Evolutionary conservation across 2,329 filamentous ascomycete species (phyloP), one percentile per base, ranked within the genome.

Genomic region (Ascochyta clinopodiicola): DNA sequence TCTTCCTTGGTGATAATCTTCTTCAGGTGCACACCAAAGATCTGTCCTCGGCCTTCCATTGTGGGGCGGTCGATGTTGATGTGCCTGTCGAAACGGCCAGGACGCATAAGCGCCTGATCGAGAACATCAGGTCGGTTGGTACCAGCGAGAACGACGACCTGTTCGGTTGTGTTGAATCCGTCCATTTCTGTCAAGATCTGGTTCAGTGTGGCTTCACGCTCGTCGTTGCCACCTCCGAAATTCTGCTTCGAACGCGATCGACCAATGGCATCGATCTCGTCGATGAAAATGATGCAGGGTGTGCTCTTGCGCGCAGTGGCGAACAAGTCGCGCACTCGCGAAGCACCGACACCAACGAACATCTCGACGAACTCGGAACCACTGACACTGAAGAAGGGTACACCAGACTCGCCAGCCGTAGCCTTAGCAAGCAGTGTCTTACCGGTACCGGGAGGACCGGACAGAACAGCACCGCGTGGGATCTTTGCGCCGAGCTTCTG

Each of bases 121-220:
- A 99, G 85, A 43, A 98, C 87, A 75, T 99, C 95, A 10, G 92
- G 90, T 78, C 95, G 86, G 80, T 99, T 99, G 51, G 95, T 99
- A 80, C 95, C 95, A 44, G 95, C 95, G 59, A 99, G 84, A 29
- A 99, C 95, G 48, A 99, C 94, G 37, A 99, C 91, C 79, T 98
- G 94, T 71, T 98, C 94, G 2, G 89, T 86, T 7, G 94, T 98
- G 78, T 97, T 97, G 86, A 98, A 98, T 55, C 94, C 95, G 74
- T 99, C 95, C 95, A 99, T 99, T 77, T 99, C 95, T 0, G 95
- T 99, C 49, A 99, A 82, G 59, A 99, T 98, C 79, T 99, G 95
- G 78, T 99, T 99, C 25, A 99, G 87, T 0, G 95, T 99, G 43
- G 91, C 91, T 79, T 99, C 95, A 59, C 95, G 89, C 80, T 99